Percentiles rank a stretch among this genome's conserved stretches.
Conservation (phyloP, 345 rosid species). For the Lepidium aucheri region DNA sequence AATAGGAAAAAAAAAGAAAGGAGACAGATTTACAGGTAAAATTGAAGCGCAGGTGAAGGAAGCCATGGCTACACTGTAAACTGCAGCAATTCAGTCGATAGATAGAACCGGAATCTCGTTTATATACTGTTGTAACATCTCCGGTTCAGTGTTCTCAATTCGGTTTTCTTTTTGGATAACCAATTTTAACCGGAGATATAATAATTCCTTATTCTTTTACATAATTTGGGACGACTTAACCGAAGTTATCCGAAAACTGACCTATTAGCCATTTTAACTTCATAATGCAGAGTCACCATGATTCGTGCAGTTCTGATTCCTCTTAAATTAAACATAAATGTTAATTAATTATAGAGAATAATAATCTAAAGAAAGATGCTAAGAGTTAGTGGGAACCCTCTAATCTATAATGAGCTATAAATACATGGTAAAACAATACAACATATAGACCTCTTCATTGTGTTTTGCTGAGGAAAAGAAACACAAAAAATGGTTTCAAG, state of each 20-base stretch:
- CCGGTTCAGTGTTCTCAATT: neutral
- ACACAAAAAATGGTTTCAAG: neutral
- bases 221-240: neutral
- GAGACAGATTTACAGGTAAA: slow-evolving; percentile 13
- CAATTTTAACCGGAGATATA: neutral
- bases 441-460: neutral
- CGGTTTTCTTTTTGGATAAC: neutral
- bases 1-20: neutral
- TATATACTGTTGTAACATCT: neutral
- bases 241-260: too few relatives aligned
- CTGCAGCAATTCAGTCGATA: neutral
- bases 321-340: neutral
- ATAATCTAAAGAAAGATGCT: neutral
- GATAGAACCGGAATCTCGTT: slow-evolving; percentile 10
- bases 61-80: slow-evolving; percentile 22
- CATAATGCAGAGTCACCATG: neutral
- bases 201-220: neutral
- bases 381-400: slow-evolving; percentile 2
- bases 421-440: neutral
- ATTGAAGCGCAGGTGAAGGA: slow-evolving; percentile 22
- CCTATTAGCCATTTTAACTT: too few relatives aligned
- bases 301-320: neutral
- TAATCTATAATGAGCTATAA: neutral
- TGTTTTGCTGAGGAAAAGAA: neutral
- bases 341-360: neutral